Base-by-base conservation (phyloP, 768 basidiomycete species). In the Daedaleopsis nitida region DNA sequence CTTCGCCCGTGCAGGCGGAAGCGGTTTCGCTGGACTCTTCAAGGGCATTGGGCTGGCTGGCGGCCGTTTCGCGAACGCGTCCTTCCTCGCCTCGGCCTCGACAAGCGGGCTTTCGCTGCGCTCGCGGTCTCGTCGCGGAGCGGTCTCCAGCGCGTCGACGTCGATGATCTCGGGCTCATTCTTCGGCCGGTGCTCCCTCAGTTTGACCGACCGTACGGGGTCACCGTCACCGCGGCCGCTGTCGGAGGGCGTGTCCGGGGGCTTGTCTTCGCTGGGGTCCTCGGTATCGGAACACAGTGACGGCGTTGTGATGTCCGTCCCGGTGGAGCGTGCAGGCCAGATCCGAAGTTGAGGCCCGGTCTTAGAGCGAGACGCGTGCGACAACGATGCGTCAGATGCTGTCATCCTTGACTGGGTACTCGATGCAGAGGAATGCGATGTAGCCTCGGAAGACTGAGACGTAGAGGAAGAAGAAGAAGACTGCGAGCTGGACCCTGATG, bases 281-380 rank as follows among this genome's bases (percentile, higher is more conserved):
- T 86, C 88, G 59, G 88, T 87, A 68, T 92, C 90, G 3, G 90
- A 91, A 66, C 84, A 88, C 16, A 92, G 76, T 0, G 89, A 91
- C 0, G 90, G 90, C 0, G 90, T 92, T 1, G 79, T 76, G 19
- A 78, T 58, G 42, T 79, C 79, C 1, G 77, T 76, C 52, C 76
- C 79, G 14, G 67, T 66, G 8, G 82, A 69, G 2, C 68, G 57
- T 12, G 78, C 59, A 66, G 78, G 57, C 77, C 65, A 70, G 12
- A 69, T 68, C 16, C 66, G 68, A 14, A 65, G 57, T 21, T 60
- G 52, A 6, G 62, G 35, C 17, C 38, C 52, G 1, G 49, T 49
- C 17, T 52, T 62, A 1, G 59, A 53, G 1, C 64, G 59, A 3
- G 57, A 57, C 27, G 52, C 42, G 32, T 60, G 57, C 13, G 63